Base-by-base conservation (phyloP, 495 filamentous ascomycete species). In the Neurospora hispaniola region DNA sequence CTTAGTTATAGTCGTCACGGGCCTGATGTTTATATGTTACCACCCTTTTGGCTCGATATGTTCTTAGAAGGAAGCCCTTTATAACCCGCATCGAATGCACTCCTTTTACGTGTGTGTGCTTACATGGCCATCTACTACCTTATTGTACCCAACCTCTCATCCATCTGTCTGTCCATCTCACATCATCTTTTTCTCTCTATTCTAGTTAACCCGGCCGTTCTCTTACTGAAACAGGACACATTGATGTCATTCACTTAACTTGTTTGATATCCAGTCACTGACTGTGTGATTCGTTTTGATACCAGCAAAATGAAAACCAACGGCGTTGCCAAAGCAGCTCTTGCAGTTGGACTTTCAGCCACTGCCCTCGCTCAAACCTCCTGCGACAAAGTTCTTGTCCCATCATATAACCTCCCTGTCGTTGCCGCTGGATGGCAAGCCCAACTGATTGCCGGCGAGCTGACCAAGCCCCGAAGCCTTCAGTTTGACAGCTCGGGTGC, bases 391-490 rank as follows among this genome's bases (percentile, higher is more conserved):
- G 71, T 84, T n/a, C 74, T 81, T 11, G 48, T 72, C 0, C 81
- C 70, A 9, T 69, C 35, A 41, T 90, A 89, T 35, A 80, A 84
- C 0, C 78, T 88, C 7, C 89, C 90, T 0, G 80, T 84, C 0
- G 80, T 90, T 14, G 86, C 87, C 11, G 70, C 78, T 35, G 89
- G 89, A 40, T 92, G 88, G 80, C 76, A 79, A 18, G 84, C 82
- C 1, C 84, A 86, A 71, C 80, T 91, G 0, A 80, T 91, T 11
- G 87, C 84, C 12, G 85, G 82, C 5, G 84, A 83, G 7, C 76
- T 92, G 71, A 81, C 74, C 14, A 81, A 78, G 41, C 89, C 90
- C 4, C 82, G 90, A n/a, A 85, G 85, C 14, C 85, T 92, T 43
- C 74, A 84, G 16, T 90, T 91, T 74, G 90, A 91, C 76, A 77